Percentiles rank a stretch among this genome's conserved stretches.
These are phyloP conservation scores for Periconia digitata DNA, from an alignment of 2,329 filamentous ascomycete species.

Conservation along the genomic window DNA sequence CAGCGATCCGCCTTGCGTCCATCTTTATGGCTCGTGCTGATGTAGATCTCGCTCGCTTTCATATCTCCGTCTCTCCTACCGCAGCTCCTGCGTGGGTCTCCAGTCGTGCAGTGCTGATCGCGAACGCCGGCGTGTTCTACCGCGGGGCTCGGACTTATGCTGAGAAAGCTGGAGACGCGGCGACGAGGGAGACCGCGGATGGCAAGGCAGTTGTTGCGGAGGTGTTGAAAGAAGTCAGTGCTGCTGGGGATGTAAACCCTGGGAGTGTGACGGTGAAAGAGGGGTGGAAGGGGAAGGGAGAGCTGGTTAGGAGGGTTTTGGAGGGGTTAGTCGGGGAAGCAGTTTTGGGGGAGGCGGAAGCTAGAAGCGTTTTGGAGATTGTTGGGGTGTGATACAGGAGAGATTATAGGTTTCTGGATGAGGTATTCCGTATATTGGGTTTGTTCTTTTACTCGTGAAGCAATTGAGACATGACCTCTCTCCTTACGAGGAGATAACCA, in stretches of 20 bases:
- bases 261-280: conserved; percentile 15
- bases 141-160: conserved; percentile 36
- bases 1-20: conserved; percentile 29
- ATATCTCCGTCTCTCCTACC: conserved; percentile 20
- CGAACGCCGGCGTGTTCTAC: conserved; percentile 44
- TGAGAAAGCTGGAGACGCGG: conserved; percentile 19
- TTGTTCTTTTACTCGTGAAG: too few relatives aligned
- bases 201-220: conserved; percentile 11
- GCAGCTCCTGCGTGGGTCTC: conserved; percentile 35
- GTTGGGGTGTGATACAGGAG: too few relatives aligned
- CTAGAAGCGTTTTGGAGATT: conserved; percentile 1
- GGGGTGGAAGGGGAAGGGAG: conserved; percentile 22
- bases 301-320: conserved; percentile 25
- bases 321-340: conserved; percentile 25
- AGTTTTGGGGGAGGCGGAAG: conserved; percentile 21
- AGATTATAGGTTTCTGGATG: too few relatives aligned
- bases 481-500: too few relatives aligned
- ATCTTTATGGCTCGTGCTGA: conserved; percentile 35
- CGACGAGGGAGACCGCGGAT: conserved; percentile 2
- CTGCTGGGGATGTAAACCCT: not conserved
- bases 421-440: too few relatives aligned
- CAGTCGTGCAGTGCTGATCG: conserved; percentile 35
- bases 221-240: conserved; percentile 10
- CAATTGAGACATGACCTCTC: too few relatives aligned
- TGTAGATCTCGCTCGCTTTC: too few relatives aligned